phyloP scores from a whole-genome alignment of 345 rosid species.

The Sapria himalayana region DNA sequence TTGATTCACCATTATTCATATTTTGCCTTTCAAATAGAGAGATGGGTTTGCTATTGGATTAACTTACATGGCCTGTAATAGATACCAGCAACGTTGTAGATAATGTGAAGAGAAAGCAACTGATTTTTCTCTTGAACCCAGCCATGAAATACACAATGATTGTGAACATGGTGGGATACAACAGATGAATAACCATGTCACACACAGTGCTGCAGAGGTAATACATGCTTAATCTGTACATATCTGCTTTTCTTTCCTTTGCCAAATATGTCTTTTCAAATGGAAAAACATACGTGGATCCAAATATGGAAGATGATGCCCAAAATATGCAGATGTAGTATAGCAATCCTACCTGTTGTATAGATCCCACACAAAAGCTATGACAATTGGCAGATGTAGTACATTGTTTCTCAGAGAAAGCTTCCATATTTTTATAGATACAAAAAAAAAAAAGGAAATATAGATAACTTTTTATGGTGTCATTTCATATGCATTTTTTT shows the following conservation, averaged over 20 bases:
- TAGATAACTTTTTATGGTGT: no score
- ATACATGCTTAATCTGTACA: conserved; percentile 85
- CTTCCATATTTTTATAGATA: no score
- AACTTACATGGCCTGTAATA: conserved; percentile 75
- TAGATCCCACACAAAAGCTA: no score
- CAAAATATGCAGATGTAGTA: conserved; percentile 96
- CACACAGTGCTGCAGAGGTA: conserved; percentile 77
- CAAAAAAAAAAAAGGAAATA: no score
- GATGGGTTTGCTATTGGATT: not conserved
- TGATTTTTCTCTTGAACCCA: conserved; percentile 59
- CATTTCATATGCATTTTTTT: no score
- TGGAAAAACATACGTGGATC: conserved; percentile 85
- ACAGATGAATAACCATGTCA: conserved; percentile 84
- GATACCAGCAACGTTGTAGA: conserved; percentile 46
- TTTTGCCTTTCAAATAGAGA: no score
- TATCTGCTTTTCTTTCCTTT: conserved; percentile 89
- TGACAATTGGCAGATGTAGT: no score
- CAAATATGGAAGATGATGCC: conserved; percentile 87
- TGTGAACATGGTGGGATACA: conserved; percentile 76
- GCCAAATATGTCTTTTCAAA: conserved; percentile 76
- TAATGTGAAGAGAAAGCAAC: conserved; percentile 71
- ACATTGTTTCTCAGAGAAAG: no score
- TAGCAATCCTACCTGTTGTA: conserved; percentile 77
- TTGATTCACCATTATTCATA: no score
- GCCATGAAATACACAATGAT: conserved; percentile 88